Conservation (phyloP, 2,329 filamentous ascomycete species). For the Tolypocladium capitatum region DNA sequence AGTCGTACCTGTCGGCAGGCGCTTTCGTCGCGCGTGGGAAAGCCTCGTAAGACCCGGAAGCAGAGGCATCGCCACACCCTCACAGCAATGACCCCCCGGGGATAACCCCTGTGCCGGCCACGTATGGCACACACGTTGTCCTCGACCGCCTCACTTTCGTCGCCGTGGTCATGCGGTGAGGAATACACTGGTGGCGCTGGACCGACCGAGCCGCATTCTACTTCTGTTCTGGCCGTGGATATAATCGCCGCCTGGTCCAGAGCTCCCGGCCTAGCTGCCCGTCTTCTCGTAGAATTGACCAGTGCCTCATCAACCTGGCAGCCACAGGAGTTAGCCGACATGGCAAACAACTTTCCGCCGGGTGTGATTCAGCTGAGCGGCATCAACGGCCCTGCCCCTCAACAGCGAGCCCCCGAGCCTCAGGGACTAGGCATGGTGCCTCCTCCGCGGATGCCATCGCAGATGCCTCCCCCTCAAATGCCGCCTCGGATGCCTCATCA, state of each 20-base stretch:
- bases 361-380: background rate
- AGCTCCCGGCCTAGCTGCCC: background rate
- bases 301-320: background rate
- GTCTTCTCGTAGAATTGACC: background rate
- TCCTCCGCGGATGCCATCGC: background rate
- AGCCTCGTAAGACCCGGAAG: background rate
- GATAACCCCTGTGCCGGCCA: background rate
- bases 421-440: background rate
- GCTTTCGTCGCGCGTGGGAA: background rate
- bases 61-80: background rate
- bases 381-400: background rate
- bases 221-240: background rate
- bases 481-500: background rate
- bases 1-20: background rate
- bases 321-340: background rate
- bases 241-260: background rate
- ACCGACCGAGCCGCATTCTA: background rate
- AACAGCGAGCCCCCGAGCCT: background rate
- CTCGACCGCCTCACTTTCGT: conserved; percentile 1
- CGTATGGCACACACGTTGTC: conserved; percentile 1
- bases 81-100: background rate
- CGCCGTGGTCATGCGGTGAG: background rate
- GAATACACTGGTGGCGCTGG: background rate
- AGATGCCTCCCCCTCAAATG: background rate
- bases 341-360: background rate